A percentile compares a stretch with the other conserved stretches of the same genome.
phyloP scores from a whole-genome alignment of 1,284 basidiomycete species.

The Leccinum pachyderme region DNA sequence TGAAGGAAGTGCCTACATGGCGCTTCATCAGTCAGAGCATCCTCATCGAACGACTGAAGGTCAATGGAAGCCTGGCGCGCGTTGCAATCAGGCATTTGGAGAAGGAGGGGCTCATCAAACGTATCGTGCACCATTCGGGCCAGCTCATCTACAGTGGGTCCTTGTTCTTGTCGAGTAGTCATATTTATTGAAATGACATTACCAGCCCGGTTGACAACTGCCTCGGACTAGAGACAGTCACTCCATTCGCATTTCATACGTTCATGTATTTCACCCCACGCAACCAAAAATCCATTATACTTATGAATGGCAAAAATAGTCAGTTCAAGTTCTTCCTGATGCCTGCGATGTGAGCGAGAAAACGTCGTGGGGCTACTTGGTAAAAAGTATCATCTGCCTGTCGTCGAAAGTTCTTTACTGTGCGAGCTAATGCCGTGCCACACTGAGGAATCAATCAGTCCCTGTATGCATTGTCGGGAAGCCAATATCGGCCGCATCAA shows the following conservation, averaged over 20 bases:
- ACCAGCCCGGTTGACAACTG: slow-evolving; percentile 61
- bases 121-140: slow-evolving; percentile 92
- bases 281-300: slow-evolving; percentile 27
- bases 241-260: slow-evolving; percentile 36
- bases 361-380: not conserved
- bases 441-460: too few relatives aligned
- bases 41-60: slow-evolving; percentile 96
- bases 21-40: slow-evolving; percentile 97
- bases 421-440: too few relatives aligned
- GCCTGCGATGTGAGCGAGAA: not conserved
- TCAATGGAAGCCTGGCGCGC: slow-evolving; percentile 95
- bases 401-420: too few relatives aligned
- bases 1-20: slow-evolving; percentile 99
- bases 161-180: not conserved
- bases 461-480: too few relatives aligned
- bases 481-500: too few relatives aligned
- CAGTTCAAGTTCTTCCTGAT: not conserved
- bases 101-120: slow-evolving; percentile 95
- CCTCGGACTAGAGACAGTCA: slow-evolving; percentile 52
- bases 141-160: slow-evolving; percentile 92
- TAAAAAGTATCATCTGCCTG: too few relatives aligned
- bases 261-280: slow-evolving; percentile 46
- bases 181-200: slow-evolving; percentile 9
- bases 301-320: slow-evolving; percentile 17
- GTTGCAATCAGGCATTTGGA: slow-evolving; percentile 92